Conservation (phyloP, 139 green algal species). For the Coelastrella sp. region DNA sequence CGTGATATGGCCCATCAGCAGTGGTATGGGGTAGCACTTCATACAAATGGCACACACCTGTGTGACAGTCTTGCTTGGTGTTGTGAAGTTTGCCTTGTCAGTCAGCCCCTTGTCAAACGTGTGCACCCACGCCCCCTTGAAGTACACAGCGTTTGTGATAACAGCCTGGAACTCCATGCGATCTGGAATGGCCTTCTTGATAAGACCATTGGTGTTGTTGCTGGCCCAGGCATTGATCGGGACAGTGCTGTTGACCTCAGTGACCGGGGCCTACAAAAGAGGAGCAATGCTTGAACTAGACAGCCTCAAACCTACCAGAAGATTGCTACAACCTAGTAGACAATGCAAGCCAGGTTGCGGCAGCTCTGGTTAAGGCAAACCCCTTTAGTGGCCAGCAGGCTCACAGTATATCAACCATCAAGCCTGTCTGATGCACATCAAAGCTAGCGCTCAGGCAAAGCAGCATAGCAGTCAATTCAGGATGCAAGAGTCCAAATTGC, state of each 20-base stretch:
- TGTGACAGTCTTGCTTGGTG: neutral
- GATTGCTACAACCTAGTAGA: no score
- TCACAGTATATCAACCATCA: neutral
- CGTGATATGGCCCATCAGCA: no score
- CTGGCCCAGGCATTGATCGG: neutral
- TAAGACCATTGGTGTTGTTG: neutral
- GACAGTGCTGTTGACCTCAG: neutral
- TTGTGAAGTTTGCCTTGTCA: neutral
- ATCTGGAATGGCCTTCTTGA: neutral
- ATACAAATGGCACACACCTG: no score
- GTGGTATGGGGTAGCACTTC: no score
- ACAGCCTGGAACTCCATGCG: neutral
- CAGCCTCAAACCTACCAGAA: neutral
- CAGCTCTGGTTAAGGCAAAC: neutral
- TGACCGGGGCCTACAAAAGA: neutral
- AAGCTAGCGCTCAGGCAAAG: neutral
- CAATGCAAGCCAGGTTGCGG: no score
- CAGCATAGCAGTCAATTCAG: no score
- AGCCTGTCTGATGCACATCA: neutral
- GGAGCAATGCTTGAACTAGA: no score
- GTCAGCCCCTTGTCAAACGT: neutral
- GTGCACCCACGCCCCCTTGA: slow-evolving; percentile 2
- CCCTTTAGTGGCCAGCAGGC: neutral
- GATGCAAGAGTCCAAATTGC: no score
- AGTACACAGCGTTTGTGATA: slow-evolving; percentile 20